Evolutionary conservation across 2,329 filamentous ascomycete genomes (phyloP).

Genomic region (Calonectria multiphialidica): DNA sequence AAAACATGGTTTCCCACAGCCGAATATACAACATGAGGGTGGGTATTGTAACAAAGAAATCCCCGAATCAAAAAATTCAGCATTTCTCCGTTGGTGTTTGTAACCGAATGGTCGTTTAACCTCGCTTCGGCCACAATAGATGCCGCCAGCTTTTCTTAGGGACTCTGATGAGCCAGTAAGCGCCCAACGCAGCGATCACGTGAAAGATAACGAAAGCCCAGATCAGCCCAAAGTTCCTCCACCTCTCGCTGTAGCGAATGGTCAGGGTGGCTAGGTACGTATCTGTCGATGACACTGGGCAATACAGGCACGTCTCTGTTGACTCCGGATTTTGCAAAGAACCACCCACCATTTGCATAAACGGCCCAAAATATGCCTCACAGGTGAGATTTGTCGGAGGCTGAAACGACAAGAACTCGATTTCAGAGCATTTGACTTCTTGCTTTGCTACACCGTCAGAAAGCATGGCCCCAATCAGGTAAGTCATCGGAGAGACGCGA

Average conservation of each 20-base stretch:
- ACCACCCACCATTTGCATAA: slow-evolving; percentile 58
- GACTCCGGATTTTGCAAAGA: slow-evolving; percentile 56
- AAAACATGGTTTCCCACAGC: no score
- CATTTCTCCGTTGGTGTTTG: no score
- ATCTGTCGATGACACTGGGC: slow-evolving; percentile 49
- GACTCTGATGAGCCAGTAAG: slow-evolving; percentile 57
- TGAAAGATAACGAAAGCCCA: slow-evolving; percentile 65
- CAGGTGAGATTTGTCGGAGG: slow-evolving; percentile 64
- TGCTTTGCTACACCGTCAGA: slow-evolving; percentile 35
- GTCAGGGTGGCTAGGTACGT: slow-evolving; percentile 50
- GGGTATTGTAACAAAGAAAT: no score
- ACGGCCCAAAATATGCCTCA: slow-evolving; percentile 58
- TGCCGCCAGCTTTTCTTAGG: slow-evolving; percentile 26
- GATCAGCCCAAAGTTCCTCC: slow-evolving; percentile 66
- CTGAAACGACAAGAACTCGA: slow-evolving; percentile 66
- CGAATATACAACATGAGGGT: no score
- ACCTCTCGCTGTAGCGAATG: slow-evolving; percentile 59
- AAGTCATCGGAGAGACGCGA: slow-evolving; percentile 75
- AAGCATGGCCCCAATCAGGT: slow-evolving; percentile 72
- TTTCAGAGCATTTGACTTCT: slow-evolving; percentile 25
- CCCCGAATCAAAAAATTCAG: no score
- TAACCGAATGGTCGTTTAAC: no score
- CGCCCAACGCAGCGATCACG: slow-evolving; percentile 54
- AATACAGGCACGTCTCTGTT: slow-evolving; percentile 58
- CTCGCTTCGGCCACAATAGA: no score